These are phyloP conservation scores for Diaporthe sp. DNA, from an alignment of 2,329 filamentous ascomycete genomes.

Conservation along the genomic window DNA sequence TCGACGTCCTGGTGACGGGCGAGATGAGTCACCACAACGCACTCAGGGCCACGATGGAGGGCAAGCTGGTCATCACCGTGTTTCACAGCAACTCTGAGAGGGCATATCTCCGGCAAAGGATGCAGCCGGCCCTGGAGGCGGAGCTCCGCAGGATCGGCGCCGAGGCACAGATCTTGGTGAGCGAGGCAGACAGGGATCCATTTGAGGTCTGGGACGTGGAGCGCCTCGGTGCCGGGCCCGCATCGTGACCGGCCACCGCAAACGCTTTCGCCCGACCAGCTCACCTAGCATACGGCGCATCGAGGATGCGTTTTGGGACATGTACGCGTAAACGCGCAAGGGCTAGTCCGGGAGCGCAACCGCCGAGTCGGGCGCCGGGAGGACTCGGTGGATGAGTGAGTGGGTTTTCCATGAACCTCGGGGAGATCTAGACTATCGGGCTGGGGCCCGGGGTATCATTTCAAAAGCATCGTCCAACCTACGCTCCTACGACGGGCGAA, in stretches of 20 bases:
- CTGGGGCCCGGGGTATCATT: constrained; percentile 32
- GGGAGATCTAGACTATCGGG: background rate
- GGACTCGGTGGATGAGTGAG: background rate
- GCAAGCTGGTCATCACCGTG: constrained; percentile 84
- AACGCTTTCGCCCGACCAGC: background rate
- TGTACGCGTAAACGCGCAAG: background rate
- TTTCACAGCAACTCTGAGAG: constrained; percentile 97
- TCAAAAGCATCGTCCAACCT: constrained; percentile 11
- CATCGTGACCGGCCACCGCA: background rate
- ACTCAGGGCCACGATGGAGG: constrained; percentile 86
- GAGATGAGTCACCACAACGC: constrained; percentile 96
- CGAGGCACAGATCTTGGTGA: constrained; percentile 78
- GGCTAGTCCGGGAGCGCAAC: background rate
- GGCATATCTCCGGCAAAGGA: constrained; percentile 80
- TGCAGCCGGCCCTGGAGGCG: constrained; percentile 75
- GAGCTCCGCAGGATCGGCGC: constrained; percentile 65
- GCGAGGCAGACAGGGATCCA: constrained; percentile 86
- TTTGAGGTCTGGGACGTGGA: constrained; percentile 79
- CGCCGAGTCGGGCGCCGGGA: background rate
- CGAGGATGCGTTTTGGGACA: background rate
- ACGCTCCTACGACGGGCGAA: constrained; percentile 15
- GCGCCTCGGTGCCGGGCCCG: constrained; percentile 43
- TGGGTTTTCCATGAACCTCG: background rate
- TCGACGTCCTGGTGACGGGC: constrained; percentile 89
- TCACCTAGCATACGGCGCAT: background rate